A percentile compares a stretch with the other conserved stretches of the same genome.
These are phyloP conservation scores for Symbiotaphrina buchneri DNA, from an alignment of 495 filamentous ascomycete species.

Conservation along the genomic window DNA sequence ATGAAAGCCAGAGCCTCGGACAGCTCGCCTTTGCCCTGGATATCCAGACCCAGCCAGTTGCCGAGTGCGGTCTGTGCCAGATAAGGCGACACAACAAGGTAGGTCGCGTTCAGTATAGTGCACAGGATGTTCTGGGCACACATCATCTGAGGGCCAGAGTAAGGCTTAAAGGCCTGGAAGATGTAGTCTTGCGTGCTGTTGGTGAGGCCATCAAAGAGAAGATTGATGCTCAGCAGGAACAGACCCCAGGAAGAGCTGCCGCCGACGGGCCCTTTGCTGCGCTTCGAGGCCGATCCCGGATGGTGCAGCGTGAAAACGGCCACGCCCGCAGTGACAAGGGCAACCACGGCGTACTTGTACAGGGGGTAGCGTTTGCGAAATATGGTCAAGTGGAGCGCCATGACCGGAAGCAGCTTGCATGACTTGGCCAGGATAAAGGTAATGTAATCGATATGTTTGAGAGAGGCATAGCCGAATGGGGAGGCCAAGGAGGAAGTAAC, in stretches of 20 bases:
- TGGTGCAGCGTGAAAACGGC: constrained; percentile 87
- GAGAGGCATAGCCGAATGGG: constrained; percentile 84
- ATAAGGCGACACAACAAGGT: constrained; percentile 59
- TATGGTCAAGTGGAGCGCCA: constrained; percentile 84
- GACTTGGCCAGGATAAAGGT: constrained; percentile 95
- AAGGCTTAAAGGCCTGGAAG: constrained; percentile 53
- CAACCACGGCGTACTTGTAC: constrained; percentile 90
- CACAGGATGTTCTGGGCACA: constrained; percentile 83
- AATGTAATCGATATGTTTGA: constrained; percentile 94
- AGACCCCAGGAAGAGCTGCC: constrained; percentile 52
- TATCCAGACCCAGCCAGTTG: constrained; percentile 41
- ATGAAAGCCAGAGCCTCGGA: constrained; percentile 61
- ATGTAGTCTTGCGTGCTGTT: constrained; percentile 95
- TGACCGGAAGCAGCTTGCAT: constrained; percentile 94
- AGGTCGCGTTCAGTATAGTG: constrained; percentile 47
- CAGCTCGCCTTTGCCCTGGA: constrained; percentile 46
- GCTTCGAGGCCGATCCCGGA: constrained; percentile 45
- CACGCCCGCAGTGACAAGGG: constrained; percentile 74
- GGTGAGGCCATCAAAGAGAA: constrained; percentile 87
- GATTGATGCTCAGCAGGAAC: constrained; percentile 68
- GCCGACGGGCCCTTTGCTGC: constrained; percentile 22
- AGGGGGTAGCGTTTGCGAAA: constrained; percentile 81
- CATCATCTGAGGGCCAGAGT: constrained; percentile 96
- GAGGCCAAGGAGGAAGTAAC: constrained; percentile 71
- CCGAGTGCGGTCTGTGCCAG: constrained; percentile 41